Base-by-base conservation (phyloP, 2,329 filamentous ascomycete genomes). In the Sordariomycetes sp. region DNA sequence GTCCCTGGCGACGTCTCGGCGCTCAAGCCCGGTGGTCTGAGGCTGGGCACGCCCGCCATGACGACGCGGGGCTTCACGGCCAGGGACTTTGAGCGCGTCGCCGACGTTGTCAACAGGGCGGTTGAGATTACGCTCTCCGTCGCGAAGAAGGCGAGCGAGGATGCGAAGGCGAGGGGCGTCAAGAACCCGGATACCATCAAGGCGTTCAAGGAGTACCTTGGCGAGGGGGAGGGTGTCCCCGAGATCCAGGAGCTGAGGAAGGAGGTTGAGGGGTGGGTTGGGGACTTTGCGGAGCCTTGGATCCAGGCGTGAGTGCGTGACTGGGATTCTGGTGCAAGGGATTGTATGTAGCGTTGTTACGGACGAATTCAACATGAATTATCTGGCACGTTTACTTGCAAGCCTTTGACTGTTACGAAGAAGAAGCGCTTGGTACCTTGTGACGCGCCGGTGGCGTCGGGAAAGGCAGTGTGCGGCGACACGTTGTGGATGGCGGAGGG, bases 11-110 rank as follows among this genome's bases (percentile, higher is more conserved):
- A 99, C 74, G 89, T 87, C 68, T 96, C 90, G 1, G 94, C 94
- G 1, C 81, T 99, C 67, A 89, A 92, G 62, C 94, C 94, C 17
- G 91, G 92, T 63, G 94, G 94, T 62, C 79, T 99, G 62, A 86
- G 94, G 63, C 91, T 99, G 74, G 94, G 94, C 58, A 94, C 92
- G 0, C 94, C 94, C 0, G 94, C 94, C 63, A 99, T 99, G 94
- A 97, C 94, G 24, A 96, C 90, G 20, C 84, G 94, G 60, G 94
- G 92, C n/a, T 92, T 99, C 70, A 81, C 80, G 64, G 85, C 91
- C 65, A 84, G 86, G 57, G 94, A 99, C 72, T 99, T 97, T 72
- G 82, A 82, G 57, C 82, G 88, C 17, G 89, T 95, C 17, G 90
- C 88, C 15, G 87, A 90, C 66, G 89, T 95, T 61, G 88, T 95